phyloP scores from a whole-genome alignment of 2,329 filamentous ascomycete species.

The Stagonosporopsis vannaccii region DNA sequence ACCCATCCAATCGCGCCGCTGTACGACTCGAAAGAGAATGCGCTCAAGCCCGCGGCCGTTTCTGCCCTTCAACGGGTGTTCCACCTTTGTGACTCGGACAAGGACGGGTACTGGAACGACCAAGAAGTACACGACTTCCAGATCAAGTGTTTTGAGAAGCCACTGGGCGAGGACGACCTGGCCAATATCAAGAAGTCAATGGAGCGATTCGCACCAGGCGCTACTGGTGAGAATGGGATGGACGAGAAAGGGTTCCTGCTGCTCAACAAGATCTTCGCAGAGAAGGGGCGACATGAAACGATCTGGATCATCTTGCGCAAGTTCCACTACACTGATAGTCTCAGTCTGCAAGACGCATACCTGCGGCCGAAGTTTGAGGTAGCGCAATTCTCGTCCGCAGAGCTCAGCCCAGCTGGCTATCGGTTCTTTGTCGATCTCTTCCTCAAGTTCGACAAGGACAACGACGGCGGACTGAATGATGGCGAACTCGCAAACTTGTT shows the following conservation, averaged over 20 bases:
- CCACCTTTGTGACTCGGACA: conserved; percentile 94
- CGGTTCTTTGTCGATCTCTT: conserved; percentile 98
- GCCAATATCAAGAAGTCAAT: conserved; percentile 92
- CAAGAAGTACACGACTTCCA: conserved; percentile 92
- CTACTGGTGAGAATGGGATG: conserved; percentile 70
- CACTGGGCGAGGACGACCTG: conserved; percentile 79
- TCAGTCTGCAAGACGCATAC: conserved; percentile 90
- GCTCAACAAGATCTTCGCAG: conserved; percentile 93
- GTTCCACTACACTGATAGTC: conserved; percentile 94
- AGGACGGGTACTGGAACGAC: conserved; percentile 91
- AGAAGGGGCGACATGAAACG: conserved; percentile 96
- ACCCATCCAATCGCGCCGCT: conserved; percentile 96
- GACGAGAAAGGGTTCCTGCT: conserved; percentile 84
- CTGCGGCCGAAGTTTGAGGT: conserved; percentile 94
- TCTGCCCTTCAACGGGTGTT: conserved; percentile 90
- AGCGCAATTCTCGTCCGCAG: conserved; percentile 87
- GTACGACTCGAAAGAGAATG: conserved; percentile 89
- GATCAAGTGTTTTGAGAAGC: conserved; percentile 87
- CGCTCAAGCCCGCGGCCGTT: conserved; percentile 87
- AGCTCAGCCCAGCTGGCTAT: conserved; percentile 92
- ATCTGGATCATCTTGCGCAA: conserved; percentile 97
- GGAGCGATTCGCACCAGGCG: conserved; percentile 69
- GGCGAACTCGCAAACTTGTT: conserved; percentile 86
- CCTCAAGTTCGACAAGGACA: conserved; percentile 94
- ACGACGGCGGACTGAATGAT: conserved; percentile 91